Base-by-base conservation (phyloP, 139 green algal species). In the Monoraphidium neglectum region DNA sequence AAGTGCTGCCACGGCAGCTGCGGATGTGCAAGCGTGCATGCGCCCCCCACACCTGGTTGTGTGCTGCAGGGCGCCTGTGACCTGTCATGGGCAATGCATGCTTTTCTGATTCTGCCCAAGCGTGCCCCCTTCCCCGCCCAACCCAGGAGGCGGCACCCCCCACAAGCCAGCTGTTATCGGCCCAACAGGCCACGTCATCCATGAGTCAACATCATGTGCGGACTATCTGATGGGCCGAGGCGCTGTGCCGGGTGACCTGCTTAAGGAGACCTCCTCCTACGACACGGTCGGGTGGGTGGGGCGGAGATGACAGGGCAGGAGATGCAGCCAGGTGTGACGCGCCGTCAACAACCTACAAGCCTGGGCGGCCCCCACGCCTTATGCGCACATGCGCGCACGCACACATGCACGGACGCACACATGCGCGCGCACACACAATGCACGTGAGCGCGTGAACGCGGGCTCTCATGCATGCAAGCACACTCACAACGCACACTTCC, bases 141-240 rank as follows among this genome's bases (percentile, higher is more conserved):
- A 65, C 68, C 33, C 72, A 83, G 53, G 74, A 86, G 92, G 88
- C 10, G 93, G 93, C 57, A 97, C 93, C 1, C 93, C 93, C 12
- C 93, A 97, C 83, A 95, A 94, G 78, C 86, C 78, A 2, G 82
- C 93, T 4, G 64, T 96, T 4, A 59, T 96, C 1, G 72, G 77
- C 30, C 2, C 36, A 2, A 74, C 43, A 18, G 92, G 93, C 15
- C 86, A 89, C 62, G 84, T 92, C 3, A n/a, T 95, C 8, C 88
- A 95, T 62, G 93, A 97, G 71, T 72, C 77, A 16, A 92, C 90
- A 5, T 78, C 82, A 3, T 93, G 90, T 70, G 87, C 90, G 2
- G 46, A 78, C 6, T 92, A 93, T 76, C 83, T 96, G 4, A 85
- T 94, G 32, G 36, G 21, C 51, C 24, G 56, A 43, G 77, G 73